Percentiles rank a stretch among this genome's conserved stretches.
phyloP scores from a whole-genome alignment of 2,329 filamentous ascomycete genomes.

The Aureobasidium lini region DNA sequence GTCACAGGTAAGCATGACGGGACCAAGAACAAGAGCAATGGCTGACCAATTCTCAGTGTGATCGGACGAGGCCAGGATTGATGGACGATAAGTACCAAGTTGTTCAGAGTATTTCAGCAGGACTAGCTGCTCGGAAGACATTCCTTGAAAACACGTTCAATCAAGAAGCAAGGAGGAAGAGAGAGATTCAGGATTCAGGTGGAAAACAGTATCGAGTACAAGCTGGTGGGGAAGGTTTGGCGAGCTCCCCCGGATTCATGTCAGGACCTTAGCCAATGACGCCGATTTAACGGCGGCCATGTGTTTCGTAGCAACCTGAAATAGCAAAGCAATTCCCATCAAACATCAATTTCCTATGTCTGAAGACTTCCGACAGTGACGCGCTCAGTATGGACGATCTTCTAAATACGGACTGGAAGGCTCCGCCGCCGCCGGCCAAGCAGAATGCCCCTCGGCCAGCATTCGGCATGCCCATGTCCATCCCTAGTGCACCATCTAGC shows the following conservation, averaged over 20 bases:
- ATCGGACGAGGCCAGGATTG: background rate
- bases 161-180: background rate
- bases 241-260: background rate
- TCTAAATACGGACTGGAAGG: conserved; percentile 41
- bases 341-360: background rate
- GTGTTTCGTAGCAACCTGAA: conserved; percentile 9
- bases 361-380: conserved; percentile 1
- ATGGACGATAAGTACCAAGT: too few relatives aligned
- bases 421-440: conserved; percentile 6
- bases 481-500: conserved; percentile 19
- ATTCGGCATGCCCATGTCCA: conserved; percentile 22
- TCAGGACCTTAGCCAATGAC: too few relatives aligned
- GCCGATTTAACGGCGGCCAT: conserved; percentile 4
- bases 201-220: background rate
- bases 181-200: background rate
- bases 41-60: background rate
- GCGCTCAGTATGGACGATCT: conserved; percentile 40
- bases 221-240: background rate
- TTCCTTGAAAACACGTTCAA: background rate
- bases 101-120: background rate
- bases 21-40: background rate
- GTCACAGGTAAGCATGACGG: background rate
- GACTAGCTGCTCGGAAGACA: background rate
- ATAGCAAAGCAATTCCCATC: background rate
- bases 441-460: conserved; percentile 15